Conservation (phyloP, 176 grass and related monocot genomes). For the Canna indica region DNA sequence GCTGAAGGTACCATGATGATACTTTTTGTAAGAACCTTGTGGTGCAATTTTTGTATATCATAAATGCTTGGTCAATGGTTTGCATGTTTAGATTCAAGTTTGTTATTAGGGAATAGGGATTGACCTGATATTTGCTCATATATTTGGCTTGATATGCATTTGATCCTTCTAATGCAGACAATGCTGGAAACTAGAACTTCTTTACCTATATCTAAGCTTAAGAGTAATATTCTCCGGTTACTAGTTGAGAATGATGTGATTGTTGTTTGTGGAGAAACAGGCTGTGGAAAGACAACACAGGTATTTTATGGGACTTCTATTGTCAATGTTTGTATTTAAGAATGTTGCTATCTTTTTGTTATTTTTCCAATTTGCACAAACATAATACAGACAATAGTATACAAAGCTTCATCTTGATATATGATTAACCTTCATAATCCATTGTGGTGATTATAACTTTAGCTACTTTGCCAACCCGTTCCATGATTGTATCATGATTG, state of each 20-base stretch:
- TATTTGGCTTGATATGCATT: not conserved
- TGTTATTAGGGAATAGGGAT: not conserved
- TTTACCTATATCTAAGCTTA: conserved; percentile 72
- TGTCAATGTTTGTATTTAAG: conserved; percentile 10
- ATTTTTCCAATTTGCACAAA: too few relatives aligned
- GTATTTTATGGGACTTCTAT: conserved; percentile 27
- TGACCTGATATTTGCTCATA: not conserved
- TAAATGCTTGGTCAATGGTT: not conserved
- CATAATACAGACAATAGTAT: too few relatives aligned
- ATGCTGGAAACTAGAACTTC: conserved; percentile 82
- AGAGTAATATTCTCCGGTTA: conserved; percentile 56
- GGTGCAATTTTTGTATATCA: not conserved
- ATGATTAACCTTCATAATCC: too few relatives aligned
- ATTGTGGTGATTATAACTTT: too few relatives aligned
- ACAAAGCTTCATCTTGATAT: too few relatives aligned
- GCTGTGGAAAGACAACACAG: conserved; percentile 99
- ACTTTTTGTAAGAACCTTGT: not conserved
- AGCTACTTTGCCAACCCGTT: too few relatives aligned
- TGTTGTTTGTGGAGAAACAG: conserved; percentile 94
- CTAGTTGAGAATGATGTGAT: conserved; percentile 76
- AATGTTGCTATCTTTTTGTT: not conserved
- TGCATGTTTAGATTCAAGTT: not conserved
- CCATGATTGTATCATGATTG: too few relatives aligned
- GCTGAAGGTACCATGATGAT: too few relatives aligned
- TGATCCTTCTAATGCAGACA: conserved; percentile 50